Evolutionary conservation across 805 yeast species (phyloP).

Genomic region (Cyberlindnera bimundalis): DNA sequence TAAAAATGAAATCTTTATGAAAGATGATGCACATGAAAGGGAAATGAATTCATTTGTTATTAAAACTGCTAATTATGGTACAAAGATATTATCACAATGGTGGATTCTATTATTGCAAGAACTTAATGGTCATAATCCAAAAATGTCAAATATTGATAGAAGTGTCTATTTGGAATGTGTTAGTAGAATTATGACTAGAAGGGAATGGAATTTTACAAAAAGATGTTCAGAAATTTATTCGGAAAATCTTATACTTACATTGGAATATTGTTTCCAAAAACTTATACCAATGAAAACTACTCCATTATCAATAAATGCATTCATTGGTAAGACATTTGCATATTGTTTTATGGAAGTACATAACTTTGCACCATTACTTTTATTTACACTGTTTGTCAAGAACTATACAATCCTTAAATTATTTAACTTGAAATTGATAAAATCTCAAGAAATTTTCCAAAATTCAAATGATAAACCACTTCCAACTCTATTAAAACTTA

Average conservation of each 20-base stretch:
- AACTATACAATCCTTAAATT: conserved; percentile 38
- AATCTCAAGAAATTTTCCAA: too few relatives aligned
- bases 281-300: conserved; percentile 18
- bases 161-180: conserved; percentile 17
- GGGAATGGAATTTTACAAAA: conserved; percentile 13
- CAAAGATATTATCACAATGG: conserved; percentile 12
- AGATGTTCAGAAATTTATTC: conserved; percentile 1
- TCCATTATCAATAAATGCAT: conserved; percentile 32
- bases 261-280: conserved; percentile 16
- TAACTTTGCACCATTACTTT: conserved; percentile 46
- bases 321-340: conserved; percentile 62
- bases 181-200: conserved; percentile 12
- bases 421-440: too few relatives aligned
- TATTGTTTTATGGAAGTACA: conserved; percentile 47
- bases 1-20: conserved; percentile 7
- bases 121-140: background rate
- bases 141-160: conserved; percentile 14
- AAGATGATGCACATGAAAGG: conserved; percentile 3
- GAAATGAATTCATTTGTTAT: conserved; percentile 11
- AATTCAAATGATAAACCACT: conserved; percentile 5
- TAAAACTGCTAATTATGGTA: conserved; percentile 11
- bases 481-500: conserved; percentile 13
- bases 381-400: conserved; percentile 55
- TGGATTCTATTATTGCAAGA: conserved; percentile 13
- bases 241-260: conserved; percentile 6